Percentiles rank a stretch among this genome's conserved stretches.
Conservation (phyloP, 2,329 filamentous ascomycete genomes). For the Talaromyces islandicus region DNA sequence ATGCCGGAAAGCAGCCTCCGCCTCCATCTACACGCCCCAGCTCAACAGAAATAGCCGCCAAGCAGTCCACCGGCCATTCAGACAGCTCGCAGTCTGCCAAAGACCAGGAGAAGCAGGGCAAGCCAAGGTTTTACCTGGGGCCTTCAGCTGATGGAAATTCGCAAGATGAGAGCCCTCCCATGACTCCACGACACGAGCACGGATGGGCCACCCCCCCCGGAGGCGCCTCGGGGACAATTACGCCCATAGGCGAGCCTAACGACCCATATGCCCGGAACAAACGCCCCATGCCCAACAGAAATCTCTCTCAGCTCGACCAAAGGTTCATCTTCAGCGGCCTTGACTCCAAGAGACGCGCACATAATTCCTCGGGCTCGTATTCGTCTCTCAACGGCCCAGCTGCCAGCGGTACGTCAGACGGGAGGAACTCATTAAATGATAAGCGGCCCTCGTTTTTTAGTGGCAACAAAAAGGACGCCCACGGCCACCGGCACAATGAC, state of each 20-base stretch:
- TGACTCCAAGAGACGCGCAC: constrained; percentile 61
- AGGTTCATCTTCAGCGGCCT: constrained; percentile 78
- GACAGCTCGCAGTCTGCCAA: constrained; percentile 39
- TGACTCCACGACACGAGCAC: constrained; percentile 46
- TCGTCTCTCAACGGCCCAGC: background rate
- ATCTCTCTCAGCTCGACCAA: constrained; percentile 64
- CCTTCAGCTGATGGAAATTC: constrained; percentile 51
- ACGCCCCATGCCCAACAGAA: constrained; percentile 62
- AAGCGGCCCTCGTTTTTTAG: constrained; percentile 51
- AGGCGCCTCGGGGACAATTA: constrained; percentile 66
- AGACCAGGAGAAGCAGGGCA: constrained; percentile 40
- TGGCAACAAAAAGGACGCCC: too few species aligned
- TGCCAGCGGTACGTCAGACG: background rate
- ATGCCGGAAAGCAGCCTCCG: constrained; percentile 22
- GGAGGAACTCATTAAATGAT: constrained; percentile 26
- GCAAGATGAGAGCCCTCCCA: constrained; percentile 57
- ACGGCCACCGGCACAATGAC: constrained; percentile 33
- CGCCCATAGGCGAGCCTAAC: constrained; percentile 70
- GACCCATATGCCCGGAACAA: constrained; percentile 84
- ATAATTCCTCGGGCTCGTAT: constrained; percentile 25
- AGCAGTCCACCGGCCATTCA: constrained; percentile 36
- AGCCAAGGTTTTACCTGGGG: constrained; percentile 52
- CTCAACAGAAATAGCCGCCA: constrained; percentile 34
- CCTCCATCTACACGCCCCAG: constrained; percentile 31
- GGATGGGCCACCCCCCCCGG: constrained; percentile 40